Evolutionary conservation across 805 yeast genomes (phyloP), one percentile per base, ranked within the genome.

Genomic region (Candida arabinofermentans): DNA sequence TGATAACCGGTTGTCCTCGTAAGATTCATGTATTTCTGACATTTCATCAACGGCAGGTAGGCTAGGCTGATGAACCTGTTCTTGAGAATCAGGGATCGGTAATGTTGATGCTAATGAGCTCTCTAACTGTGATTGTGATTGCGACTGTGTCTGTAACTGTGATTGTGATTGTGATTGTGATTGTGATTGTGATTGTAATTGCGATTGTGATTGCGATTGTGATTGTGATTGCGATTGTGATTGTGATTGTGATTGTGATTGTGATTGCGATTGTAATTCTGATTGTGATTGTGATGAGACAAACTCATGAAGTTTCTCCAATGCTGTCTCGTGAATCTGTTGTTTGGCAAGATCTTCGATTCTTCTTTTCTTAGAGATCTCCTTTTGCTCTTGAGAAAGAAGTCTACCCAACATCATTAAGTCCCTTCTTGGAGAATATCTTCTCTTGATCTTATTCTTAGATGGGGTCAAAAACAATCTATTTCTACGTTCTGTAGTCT

Each of bases 401-500:
- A 65, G 42, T 41, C 59, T 49, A 7, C 65, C 66, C 12, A 65
- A 45, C 35, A 52, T 17, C 46, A 53, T 27, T 35, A 65, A 46
- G 40, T 65, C 69, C 14, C 46, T 48, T 10, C 57, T 36, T 2
- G 69, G 69, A 7, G 66, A 59, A 33, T 64, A 65, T 10, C 61
- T 39, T 19, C 43, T 48, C 32, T 31, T 50, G 23, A 40, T 44
- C 36, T 49, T 50, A 34, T 50, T 53, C 35, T 47, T 52, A 2
- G 61, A 52, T 1, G 62, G 60, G 3, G 66, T 59, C 7, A 59
- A 41, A 4, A 61, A 42, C 14, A 57, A 41, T 19, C 58, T 42
- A 34, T 57, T 57, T 42, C 63, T 37, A 24, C 61, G 48, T 9
- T 66, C 67, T 3, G 62, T 57, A 9, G 60, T 49, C 7, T 59